phyloP scores from a whole-genome alignment of 2,329 filamentous ascomycete genomes.

The Phoma sp. region DNA sequence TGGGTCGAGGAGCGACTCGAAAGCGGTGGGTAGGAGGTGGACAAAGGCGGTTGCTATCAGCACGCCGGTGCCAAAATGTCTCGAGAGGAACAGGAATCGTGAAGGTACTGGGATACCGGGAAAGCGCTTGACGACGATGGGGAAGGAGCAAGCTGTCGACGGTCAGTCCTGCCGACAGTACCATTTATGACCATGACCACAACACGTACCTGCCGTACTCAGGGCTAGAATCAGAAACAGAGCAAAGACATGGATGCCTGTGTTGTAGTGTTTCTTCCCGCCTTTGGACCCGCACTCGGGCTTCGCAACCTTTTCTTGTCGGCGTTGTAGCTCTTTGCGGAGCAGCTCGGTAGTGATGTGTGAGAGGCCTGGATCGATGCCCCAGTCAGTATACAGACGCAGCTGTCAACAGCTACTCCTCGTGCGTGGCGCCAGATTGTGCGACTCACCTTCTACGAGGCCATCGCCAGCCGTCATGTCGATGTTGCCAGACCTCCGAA shows the following conservation, averaged over 20 bases:
- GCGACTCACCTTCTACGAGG: conserved; percentile 27
- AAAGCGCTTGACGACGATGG: conserved; percentile 49
- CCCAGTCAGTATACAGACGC: conserved; percentile 21
- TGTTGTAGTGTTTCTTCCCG: conserved; percentile 59
- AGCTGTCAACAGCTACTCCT: conserved; percentile 1
- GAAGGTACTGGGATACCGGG: conserved; percentile 47
- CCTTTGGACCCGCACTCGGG: conserved; percentile 62
- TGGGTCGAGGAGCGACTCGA: conserved; percentile 49
- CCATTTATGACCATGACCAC: background rate
- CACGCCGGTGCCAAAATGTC: conserved; percentile 51
- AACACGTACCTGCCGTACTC: conserved; percentile 57
- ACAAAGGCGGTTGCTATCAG: conserved; percentile 51
- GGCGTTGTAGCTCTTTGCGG: conserved; percentile 57
- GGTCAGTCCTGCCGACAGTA: conserved; percentile 20
- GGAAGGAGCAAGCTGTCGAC: conserved; percentile 48
- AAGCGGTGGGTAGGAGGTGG: conserved; percentile 50
- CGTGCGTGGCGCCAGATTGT: background rate
- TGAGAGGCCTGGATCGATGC: conserved; percentile 30
- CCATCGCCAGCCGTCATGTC: conserved; percentile 27
- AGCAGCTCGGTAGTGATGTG: conserved; percentile 53
- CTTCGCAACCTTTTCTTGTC: conserved; percentile 49
- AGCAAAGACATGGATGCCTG: conserved; percentile 63
- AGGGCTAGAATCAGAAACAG: conserved; percentile 62
- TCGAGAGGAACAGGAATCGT: conserved; percentile 49
- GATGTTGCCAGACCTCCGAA: conserved; percentile 18